Evolutionary conservation across 805 yeast species (phyloP), one percentile per base, ranked within the genome.

Genomic region (Starmerella scarabaei): DNA sequence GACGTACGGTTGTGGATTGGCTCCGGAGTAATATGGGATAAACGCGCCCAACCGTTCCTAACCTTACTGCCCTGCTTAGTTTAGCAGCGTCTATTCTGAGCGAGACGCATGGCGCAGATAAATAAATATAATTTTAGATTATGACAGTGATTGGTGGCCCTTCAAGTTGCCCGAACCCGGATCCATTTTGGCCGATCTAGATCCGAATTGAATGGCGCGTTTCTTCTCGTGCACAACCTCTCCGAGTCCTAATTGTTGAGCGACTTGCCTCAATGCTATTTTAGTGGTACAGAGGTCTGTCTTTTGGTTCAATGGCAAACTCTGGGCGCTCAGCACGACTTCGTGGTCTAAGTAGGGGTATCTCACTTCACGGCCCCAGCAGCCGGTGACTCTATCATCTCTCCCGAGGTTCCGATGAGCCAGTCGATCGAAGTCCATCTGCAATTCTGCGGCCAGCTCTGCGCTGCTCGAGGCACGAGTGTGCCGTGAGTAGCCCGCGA

Each of bases 201-300:
- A 82, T 0, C 99, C 99, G 59, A 91, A 91, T 55, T 91, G 98
- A 44, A 91, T 85, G 0, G 99, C 99, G 35, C 99, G 66, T 55
- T 91, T 91, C 1, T 80, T 73, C 54, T 91, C 97, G 18, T 66
- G 63, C 15, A 74, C 62, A 0, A 85, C 91, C 56, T 67, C 68
- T 0, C 47, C 55, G 26, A 83, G 55, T 0, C 68, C 70, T 2
- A 52, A 34, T 0, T 51, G 56, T 0, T 47, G 48, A 0, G 96
- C 95, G 6, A 81, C 53, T 36, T 63, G 58, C 36, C 97, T 60
- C 31, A 91, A 60, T 1, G 80, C 58, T 23, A 63, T 56, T 26
- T 59, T 60, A 2, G 67, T 67, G 3, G 54, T 49, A 5, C 36
- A 53, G 49, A 58, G 61, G n/a, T 58, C 57, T 51, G 65, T 36